These are phyloP conservation scores for Vaccinium darrowii DNA, from an alignment of 148 eudicot species.

Conservation along the genomic window DNA sequence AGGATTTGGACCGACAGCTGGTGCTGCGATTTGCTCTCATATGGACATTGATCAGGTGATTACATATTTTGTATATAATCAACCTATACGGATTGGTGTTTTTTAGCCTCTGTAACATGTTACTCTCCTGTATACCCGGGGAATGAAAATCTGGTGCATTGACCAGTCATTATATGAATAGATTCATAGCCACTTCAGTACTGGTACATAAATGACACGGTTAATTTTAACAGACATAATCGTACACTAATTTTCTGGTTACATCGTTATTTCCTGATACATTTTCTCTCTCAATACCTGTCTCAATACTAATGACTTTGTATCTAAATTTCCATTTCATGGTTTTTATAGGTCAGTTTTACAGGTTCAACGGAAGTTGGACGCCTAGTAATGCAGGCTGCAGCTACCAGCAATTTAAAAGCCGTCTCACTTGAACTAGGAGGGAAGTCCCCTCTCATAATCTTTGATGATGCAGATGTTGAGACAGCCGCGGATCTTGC, in stretches of 20 bases:
- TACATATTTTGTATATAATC: neutral
- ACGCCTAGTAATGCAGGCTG: slow-evolving; percentile 68
- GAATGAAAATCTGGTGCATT: neutral
- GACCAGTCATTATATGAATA: slow-evolving; percentile 24
- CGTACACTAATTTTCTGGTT: no score
- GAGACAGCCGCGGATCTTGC: slow-evolving; percentile 56
- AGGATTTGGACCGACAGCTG: slow-evolving; percentile 74
- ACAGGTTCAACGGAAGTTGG: slow-evolving; percentile 89
- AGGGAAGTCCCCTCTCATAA: slow-evolving; percentile 77
- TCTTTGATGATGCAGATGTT: slow-evolving; percentile 81
- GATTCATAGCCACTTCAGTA: no score
- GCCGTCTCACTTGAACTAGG: slow-evolving; percentile 80
- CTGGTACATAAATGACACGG: no score
- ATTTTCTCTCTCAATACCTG: no score
- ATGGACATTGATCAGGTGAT: slow-evolving; percentile 84
- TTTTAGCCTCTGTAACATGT: neutral
- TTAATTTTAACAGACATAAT: no score
- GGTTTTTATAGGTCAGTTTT: slow-evolving; percentile 58
- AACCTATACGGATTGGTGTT: neutral
- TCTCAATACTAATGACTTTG: neutral
- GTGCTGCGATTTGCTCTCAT: slow-evolving; percentile 72
- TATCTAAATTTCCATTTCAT: neutral
- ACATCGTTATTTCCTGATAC: slow-evolving; percentile 7
- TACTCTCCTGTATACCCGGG: neutral
- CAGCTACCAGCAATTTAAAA: slow-evolving; percentile 85